phyloP scores from a whole-genome alignment of 179 eudicot genomes.

The Silene coronaria region DNA sequence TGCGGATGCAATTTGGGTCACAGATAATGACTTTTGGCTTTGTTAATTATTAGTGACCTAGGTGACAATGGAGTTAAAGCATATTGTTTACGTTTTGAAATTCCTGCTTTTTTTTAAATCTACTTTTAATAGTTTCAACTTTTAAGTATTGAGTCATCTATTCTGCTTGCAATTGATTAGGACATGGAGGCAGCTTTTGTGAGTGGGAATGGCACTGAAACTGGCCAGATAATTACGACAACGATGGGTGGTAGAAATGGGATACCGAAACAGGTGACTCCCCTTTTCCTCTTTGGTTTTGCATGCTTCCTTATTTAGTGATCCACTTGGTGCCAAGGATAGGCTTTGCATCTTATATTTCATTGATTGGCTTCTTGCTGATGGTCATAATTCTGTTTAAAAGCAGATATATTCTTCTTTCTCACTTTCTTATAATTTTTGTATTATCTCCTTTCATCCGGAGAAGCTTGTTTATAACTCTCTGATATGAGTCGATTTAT shows the following conservation, averaged over 20 bases:
- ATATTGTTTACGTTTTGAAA: background rate
- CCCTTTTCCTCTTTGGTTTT: background rate
- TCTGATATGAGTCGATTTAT: too few species aligned
- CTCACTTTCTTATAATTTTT: too few species aligned
- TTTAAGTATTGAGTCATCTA: background rate
- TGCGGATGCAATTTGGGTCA: background rate
- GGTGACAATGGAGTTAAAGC: background rate
- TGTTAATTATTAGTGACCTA: background rate
- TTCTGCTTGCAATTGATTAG: conserved; percentile 28
- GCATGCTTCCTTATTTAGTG: background rate
- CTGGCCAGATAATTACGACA: conserved; percentile 81
- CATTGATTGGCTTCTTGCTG: background rate
- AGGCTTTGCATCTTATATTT: background rate
- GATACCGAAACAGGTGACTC: conserved; percentile 66
- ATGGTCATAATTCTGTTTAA: background rate
- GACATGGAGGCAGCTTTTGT: conserved; percentile 70
- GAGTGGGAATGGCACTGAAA: conserved; percentile 78
- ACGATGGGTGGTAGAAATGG: conserved; percentile 67
- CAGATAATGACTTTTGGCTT: background rate
- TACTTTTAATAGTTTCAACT: background rate
- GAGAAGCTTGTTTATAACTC: too few species aligned
- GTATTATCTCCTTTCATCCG: too few species aligned
- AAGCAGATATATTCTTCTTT: background rate
- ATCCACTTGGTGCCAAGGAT: background rate
- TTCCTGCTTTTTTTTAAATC: background rate